Evolutionary conservation across 2,329 filamentous ascomycete genomes (phyloP).

Genomic region (Fusarium luffae): DNA sequence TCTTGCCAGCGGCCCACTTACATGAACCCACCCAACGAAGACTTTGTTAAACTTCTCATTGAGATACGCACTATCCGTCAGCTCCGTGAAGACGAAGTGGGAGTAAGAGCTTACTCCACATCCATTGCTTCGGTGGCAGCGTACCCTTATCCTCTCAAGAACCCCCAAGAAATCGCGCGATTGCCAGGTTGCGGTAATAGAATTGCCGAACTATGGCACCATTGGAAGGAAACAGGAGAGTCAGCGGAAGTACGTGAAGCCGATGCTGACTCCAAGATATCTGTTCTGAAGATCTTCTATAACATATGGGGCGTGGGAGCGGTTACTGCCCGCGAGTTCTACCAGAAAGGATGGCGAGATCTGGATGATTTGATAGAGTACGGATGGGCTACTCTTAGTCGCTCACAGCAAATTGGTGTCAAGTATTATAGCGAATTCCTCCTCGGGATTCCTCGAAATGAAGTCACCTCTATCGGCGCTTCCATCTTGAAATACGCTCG

Average conservation of each 20-base stretch:
- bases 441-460: slow-evolving; percentile 74
- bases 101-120: slow-evolving; percentile 86
- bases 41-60: slow-evolving; percentile 78
- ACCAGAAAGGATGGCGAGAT: slow-evolving; percentile 80
- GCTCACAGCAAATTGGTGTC: slow-evolving; percentile 91
- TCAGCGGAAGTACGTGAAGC: slow-evolving; percentile 73
- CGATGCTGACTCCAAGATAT: slow-evolving; percentile 71
- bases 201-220: slow-evolving; percentile 79
- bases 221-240: slow-evolving; percentile 72
- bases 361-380: slow-evolving; percentile 87
- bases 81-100: slow-evolving; percentile 79
- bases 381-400: slow-evolving; percentile 78
- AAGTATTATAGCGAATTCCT: slow-evolving; percentile 93
- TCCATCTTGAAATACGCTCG: slow-evolving; percentile 75
- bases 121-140: slow-evolving; percentile 85
- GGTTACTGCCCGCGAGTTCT: slow-evolving; percentile 83
- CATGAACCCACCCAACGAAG: slow-evolving; percentile 74
- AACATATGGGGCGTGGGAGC: slow-evolving; percentile 93
- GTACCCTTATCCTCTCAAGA: slow-evolving; percentile 70
- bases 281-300: slow-evolving; percentile 76
- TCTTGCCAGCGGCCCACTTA: slow-evolving; percentile 85
- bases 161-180: slow-evolving; percentile 58
- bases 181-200: slow-evolving; percentile 87
- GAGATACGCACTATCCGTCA: slow-evolving; percentile 78
- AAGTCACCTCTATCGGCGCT: slow-evolving; percentile 76